Base-by-base conservation (phyloP, 306 rosid genomes). In the Medicago lupulina region DNA sequence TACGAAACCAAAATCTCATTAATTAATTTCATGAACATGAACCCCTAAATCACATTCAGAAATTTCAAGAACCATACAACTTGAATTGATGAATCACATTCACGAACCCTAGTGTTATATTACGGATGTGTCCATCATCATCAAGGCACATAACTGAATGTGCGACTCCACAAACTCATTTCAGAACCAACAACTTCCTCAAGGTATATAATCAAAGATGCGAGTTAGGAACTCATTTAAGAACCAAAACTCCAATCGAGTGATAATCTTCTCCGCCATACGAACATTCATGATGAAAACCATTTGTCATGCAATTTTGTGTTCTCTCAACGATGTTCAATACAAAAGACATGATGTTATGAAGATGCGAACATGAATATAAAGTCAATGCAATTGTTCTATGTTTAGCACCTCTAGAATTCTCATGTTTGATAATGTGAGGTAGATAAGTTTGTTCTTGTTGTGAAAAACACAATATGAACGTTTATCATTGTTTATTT, bases 401-500 rank as follows among this genome's bases (percentile, higher is more conserved):
- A 34, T 12, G 69, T 39, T 60, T 67, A 39, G 84, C 84, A 81
- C 76, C 44, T 88, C 90, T 0, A 96, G 78, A 63, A 87, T 66
- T 40, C 88, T 74, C 36, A 90, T 36, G 36, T 88, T 39, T 72
- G 85, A 51, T 83, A 90, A 19, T 86, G 95, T 9, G 93, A 81
- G 16, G 85, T 76, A 2, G 89, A 76, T 9, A 86, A 71, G 75
- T 43, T 92, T 95, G 89, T 87, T 92, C 85, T 89, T 95, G 17
- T 97, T 88, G 10, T 96, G 97, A 50, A 97, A 97, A 19, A 96
- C 96, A 0, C 98, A 7, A 90, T 92, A 0, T 95, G 96, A 21
- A 92, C 92, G 47, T 91, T 92, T 77, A 97, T 86, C 92, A 90
- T 94, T 28, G 92, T 92, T 46, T 28, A 92, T 92, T 46, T 96